Percentiles rank a stretch among this genome's conserved stretches.
phyloP scores from a whole-genome alignment of 306 rosid species.

The Medicago truncatula region MtrunA17r5.0-ANR NC_053049.1:44816001-44816500 shows the following conservation, averaged over 20 bases:
- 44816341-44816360: conserved; percentile 38
- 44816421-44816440: conserved; percentile 39
- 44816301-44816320: neutral
- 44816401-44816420: conserved; percentile 31
- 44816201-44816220: conserved; percentile 51
- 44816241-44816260: conserved; percentile 18
- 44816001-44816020: no score
- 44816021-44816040: conserved; percentile 41
- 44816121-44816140: conserved; percentile 35
- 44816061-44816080: conserved; percentile 31
- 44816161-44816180: conserved; percentile 17
- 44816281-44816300: neutral
- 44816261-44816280: conserved; percentile 36
- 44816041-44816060: conserved; percentile 21
- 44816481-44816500: conserved; percentile 12
- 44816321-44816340: conserved; percentile 32
- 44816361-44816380: conserved; percentile 25
- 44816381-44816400: conserved; percentile 36
- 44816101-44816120: conserved; percentile 39
- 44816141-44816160: conserved; percentile 36
- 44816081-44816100: conserved; percentile 35
- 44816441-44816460: conserved; percentile 38
- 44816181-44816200: conserved; percentile 38
- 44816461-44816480: conserved; percentile 32
- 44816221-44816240: conserved; percentile 36